Percentiles rank a stretch among this genome's conserved stretches.
phyloP scores from a whole-genome alignment of 257 asterid genomes.

The Ilex aquifolium region DNA sequence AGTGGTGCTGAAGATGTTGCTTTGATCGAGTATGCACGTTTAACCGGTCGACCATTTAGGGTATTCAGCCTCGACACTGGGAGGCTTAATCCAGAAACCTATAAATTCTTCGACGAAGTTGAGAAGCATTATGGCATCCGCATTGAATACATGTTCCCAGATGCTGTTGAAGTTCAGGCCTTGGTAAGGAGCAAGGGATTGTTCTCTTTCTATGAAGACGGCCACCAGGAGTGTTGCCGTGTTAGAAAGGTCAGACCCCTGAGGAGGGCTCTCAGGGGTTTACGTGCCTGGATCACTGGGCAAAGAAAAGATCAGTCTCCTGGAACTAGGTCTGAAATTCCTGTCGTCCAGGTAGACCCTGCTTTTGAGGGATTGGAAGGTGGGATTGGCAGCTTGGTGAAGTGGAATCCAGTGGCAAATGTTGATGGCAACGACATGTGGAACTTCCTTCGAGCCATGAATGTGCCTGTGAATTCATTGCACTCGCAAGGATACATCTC shows the following conservation, averaged over 20 bases:
- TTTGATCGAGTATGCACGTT: slow-evolving; percentile 42
- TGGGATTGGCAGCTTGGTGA: slow-evolving; percentile 48
- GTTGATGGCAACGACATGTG: slow-evolving; percentile 40
- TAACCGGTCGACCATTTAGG: slow-evolving; percentile 47
- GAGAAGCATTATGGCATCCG: slow-evolving; percentile 36
- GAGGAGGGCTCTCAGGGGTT: slow-evolving; percentile 37
- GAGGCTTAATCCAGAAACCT: slow-evolving; percentile 44
- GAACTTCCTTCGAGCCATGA: slow-evolving; percentile 44
- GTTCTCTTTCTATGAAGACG: slow-evolving; percentile 48
- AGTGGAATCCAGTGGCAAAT: slow-evolving; percentile 50
- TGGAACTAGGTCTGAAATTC: slow-evolving; percentile 47
- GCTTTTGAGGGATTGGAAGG: slow-evolving; percentile 48
- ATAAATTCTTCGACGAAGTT: slow-evolving; percentile 37
- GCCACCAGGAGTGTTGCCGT: slow-evolving; percentile 56
- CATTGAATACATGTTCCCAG: slow-evolving; percentile 50
- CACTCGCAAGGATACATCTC: slow-evolving; percentile 42
- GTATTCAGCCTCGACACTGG: slow-evolving; percentile 58
- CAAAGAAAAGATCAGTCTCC: slow-evolving; percentile 58
- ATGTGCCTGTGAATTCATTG: slow-evolving; percentile 43
- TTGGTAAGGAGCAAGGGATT: slow-evolving; percentile 45
- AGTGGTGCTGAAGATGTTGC: slow-evolving; percentile 60
- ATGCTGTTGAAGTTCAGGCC: slow-evolving; percentile 38
- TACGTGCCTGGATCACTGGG: slow-evolving; percentile 52
- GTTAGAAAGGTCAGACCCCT: slow-evolving; percentile 45
- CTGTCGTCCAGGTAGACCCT: slow-evolving; percentile 46